phyloP scores from a whole-genome alignment of 805 yeast genomes.

The Lipomyces anomalus region DNA sequence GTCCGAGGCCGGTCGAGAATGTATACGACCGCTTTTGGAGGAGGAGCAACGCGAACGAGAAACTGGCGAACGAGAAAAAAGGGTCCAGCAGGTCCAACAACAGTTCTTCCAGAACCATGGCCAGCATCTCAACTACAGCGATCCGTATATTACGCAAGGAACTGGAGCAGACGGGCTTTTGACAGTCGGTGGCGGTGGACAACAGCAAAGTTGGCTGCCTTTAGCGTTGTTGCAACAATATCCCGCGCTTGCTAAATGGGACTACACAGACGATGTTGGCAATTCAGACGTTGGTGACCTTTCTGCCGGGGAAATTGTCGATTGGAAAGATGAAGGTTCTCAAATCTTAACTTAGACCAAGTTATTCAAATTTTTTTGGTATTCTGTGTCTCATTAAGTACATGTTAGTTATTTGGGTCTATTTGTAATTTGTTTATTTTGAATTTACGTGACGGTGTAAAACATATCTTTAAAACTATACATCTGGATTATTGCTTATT shows the following conservation, averaged over 20 bases:
- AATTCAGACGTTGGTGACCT: not conserved
- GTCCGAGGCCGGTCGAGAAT: slow-evolving; percentile 67
- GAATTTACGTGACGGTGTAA: too few species aligned
- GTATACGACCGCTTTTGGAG: slow-evolving; percentile 59
- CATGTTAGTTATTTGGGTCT: too few species aligned
- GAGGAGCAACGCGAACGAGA: slow-evolving; percentile 39
- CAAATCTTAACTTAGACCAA: too few species aligned
- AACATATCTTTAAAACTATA: too few species aligned
- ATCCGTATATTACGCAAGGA: not conserved
- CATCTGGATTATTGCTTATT: too few species aligned
- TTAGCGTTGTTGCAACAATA: slow-evolving; percentile 18
- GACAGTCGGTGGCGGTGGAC: not conserved
- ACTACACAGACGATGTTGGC: not conserved
- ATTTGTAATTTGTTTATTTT: too few species aligned
- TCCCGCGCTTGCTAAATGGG: slow-evolving; percentile 13
- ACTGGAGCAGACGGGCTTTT: not conserved
- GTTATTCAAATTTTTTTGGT: too few species aligned
- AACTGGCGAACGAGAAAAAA: not conserved
- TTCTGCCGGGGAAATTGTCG: not conserved
- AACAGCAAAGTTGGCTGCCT: slow-evolving; percentile 13
- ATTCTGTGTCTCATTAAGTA: too few species aligned
- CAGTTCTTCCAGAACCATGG: not conserved
- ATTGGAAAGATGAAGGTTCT: too few species aligned
- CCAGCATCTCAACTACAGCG: too few species aligned
- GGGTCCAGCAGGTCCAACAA: slow-evolving; percentile 1